phyloP scores from a whole-genome alignment of 805 yeast genomes.

The Nakazawaea ernobii region DNA sequence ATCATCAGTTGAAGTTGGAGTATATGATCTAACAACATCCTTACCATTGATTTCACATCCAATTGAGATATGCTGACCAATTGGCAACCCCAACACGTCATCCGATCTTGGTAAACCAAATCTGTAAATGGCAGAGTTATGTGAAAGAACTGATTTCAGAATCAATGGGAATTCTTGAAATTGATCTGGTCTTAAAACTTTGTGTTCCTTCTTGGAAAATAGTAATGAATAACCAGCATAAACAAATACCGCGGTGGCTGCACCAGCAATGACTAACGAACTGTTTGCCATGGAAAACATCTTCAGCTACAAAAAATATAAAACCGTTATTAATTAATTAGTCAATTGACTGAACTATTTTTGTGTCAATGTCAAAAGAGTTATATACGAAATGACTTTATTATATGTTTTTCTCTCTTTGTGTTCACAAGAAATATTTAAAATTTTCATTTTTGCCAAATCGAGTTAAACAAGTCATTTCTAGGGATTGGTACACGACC shows the following conservation, averaged over 20 bases:
- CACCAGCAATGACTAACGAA: constrained; percentile 5
- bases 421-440: too few species aligned
- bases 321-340: too few species aligned
- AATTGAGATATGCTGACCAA: constrained; percentile 89
- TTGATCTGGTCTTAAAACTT: constrained; percentile 57
- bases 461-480: neutral
- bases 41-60: constrained; percentile 72
- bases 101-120: constrained; percentile 74
- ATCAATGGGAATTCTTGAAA: constrained; percentile 78
- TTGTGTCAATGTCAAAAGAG: neutral
- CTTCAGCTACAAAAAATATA: too few species aligned
- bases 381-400: neutral
- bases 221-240: constrained; percentile 25
- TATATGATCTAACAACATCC: constrained; percentile 80
- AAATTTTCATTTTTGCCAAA: constrained; percentile 2
- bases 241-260: constrained; percentile 32
- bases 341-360: neutral
- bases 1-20: constrained; percentile 81
- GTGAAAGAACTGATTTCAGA: constrained; percentile 68
- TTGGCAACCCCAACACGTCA: constrained; percentile 80
- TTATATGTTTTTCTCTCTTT: neutral
- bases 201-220: constrained; percentile 31
- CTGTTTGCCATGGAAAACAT: neutral
- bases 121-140: constrained; percentile 78
- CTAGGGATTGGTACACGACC: neutral